phyloP scores from a whole-genome alignment of 2,329 filamentous ascomycete genomes.

The Fusarium nurragi region DNA sequence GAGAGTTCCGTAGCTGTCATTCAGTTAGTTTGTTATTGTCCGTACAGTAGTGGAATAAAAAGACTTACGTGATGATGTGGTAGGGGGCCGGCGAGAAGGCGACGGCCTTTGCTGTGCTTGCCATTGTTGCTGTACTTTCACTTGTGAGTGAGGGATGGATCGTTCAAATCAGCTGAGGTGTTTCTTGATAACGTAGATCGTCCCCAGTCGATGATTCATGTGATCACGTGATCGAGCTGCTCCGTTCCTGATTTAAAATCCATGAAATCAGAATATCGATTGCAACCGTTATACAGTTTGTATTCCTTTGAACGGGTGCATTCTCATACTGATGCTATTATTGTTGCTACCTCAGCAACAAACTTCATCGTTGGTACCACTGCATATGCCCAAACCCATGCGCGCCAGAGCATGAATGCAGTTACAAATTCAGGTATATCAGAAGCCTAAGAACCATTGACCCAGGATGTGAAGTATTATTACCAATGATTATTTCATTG shows the following conservation, averaged over 20 bases:
- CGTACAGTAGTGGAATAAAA: background rate
- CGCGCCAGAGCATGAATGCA: background rate
- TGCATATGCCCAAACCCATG: background rate
- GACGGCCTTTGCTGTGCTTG: slow-evolving; percentile 59
- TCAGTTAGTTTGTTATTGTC: slow-evolving; percentile 31
- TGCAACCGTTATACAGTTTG: background rate
- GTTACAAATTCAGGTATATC: background rate
- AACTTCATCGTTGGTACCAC: background rate
- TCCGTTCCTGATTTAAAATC: background rate
- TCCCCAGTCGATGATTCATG: slow-evolving; percentile 38
- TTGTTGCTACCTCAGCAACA: background rate
- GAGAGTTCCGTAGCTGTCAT: slow-evolving; percentile 81
- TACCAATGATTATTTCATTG: background rate
- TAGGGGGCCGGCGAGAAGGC: slow-evolving; percentile 75
- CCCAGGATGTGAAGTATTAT: background rate
- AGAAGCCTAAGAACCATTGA: background rate
- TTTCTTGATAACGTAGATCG: background rate
- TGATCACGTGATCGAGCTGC: slow-evolving; percentile 45
- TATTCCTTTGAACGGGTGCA: background rate
- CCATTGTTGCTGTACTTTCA: slow-evolving; percentile 51
- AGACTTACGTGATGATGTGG: slow-evolving; percentile 75
- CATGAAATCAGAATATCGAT: background rate
- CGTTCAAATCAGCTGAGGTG: slow-evolving; percentile 20
- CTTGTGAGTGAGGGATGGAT: slow-evolving; percentile 10
- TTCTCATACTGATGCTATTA: background rate